phyloP scores from a whole-genome alignment of 495 filamentous ascomycete species.

The Annulohypoxylon stygium region DNA sequence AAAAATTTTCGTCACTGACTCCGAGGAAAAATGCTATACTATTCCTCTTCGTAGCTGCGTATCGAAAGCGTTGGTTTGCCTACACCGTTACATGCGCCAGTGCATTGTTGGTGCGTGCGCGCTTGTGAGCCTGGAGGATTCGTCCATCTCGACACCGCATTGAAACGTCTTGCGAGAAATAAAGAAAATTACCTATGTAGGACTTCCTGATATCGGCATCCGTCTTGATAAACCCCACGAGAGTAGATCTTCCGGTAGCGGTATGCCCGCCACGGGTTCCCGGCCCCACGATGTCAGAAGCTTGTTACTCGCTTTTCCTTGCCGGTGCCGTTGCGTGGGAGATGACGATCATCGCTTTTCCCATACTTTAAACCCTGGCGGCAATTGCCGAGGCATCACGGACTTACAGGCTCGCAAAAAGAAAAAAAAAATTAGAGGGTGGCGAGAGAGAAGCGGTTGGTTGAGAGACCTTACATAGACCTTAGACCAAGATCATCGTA shows the following conservation, averaged over 20 bases:
- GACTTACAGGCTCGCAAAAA: constrained; percentile 10
- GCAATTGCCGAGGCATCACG: constrained; percentile 36
- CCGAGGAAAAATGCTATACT: constrained; percentile 8
- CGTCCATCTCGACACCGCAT: constrained; percentile 19
- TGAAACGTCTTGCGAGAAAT: constrained; percentile 4
- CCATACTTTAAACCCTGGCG: constrained; percentile 31
- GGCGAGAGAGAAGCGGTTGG: constrained; percentile 17
- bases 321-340: constrained; percentile 36
- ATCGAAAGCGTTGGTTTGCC: constrained; percentile 8
- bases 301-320: constrained; percentile 19
- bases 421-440: background rate
- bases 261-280: constrained; percentile 31
- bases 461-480: background rate
- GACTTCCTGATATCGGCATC: constrained; percentile 26
- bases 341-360: constrained; percentile 43
- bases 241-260: constrained; percentile 31
- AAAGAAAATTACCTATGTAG: background rate
- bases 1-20: background rate
- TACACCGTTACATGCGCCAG: constrained; percentile 29
- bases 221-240: constrained; percentile 43
- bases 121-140: constrained; percentile 5
- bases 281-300: constrained; percentile 41
- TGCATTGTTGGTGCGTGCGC: constrained; percentile 12
- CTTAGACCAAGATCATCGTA: constrained; percentile 39
- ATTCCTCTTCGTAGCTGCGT: constrained; percentile 22